Base-by-base conservation (phyloP, 257 asterid species). In the Solanum gracilifrons region DNA sequence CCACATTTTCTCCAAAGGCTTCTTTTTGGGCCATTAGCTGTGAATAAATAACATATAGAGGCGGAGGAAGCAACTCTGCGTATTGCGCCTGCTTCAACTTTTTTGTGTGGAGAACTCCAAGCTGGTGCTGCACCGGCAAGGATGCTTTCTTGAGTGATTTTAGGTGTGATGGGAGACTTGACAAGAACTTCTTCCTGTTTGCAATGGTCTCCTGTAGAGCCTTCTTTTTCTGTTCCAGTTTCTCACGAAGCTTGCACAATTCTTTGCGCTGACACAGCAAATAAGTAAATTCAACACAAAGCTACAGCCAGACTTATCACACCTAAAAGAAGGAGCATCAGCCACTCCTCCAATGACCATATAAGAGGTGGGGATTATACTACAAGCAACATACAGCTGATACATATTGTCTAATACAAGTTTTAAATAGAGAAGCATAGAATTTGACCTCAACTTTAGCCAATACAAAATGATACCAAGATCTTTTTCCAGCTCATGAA, bases 151-250 rank as follows among this genome's bases (percentile, higher is more conserved):
- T 97, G 75, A 97, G 96, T 86, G 99, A 95, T 90, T 97, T 97
- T 87, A 97, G 99, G 88, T 97, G 99, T 84, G 99, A 95, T 41
- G 99, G 99, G 89, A 97, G 98, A 92, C 98, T 96, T 79, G 96
- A 91, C 89, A 95, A 93, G 91, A 97, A 95, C 92, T 91, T 95
- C 91, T 95, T 96, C 93, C 98, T 91, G 93, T 93, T 95, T 76
- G 95, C 88, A 74, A 97, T 97, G 86, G 94, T 94, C 90, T 94
- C 98, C 89, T 93, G 97, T 74, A 96, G 95, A 89, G 94, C 92
- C 92, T 96, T 96, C 94, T 95, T 97, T 84, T 95, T 94, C 64
- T 92, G 91, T 90, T 95, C 99, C 90, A 97, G 87, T 88, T 93
- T 92, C 88, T 95, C 97, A 60, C 95, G 98, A 83, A 97, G 97